Percentiles rank a stretch among this genome's conserved stretches.
These are phyloP conservation scores for Candida loeiensis DNA, from an alignment of 805 yeast genomes.

Conservation along the genomic window DNA sequence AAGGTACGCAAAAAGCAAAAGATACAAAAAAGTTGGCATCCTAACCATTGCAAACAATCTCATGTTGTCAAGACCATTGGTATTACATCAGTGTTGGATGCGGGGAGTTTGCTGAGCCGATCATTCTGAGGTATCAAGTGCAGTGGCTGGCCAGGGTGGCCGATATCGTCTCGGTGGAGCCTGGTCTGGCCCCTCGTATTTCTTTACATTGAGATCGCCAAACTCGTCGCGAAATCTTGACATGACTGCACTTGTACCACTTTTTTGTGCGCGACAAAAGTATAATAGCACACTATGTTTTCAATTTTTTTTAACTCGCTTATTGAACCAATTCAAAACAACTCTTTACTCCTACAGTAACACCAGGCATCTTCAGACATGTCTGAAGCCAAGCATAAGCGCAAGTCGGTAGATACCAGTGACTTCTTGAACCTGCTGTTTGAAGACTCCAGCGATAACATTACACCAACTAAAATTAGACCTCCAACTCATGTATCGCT, in stretches of 20 bases:
- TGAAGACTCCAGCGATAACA: slow-evolving; percentile 2
- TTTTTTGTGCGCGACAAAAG: neutral
- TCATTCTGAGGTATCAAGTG: too few relatives aligned
- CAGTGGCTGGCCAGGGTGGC: too few relatives aligned
- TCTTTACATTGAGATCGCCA: too few relatives aligned
- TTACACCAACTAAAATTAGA: slow-evolving; percentile 8
- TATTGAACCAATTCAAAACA: neutral
- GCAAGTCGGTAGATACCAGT: slow-evolving; percentile 5
- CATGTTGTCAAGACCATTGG: neutral
- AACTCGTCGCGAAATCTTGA: neutral
- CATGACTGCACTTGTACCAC: too few relatives aligned
- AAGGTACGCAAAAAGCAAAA: neutral
- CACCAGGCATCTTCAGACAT: slow-evolving; percentile 3
- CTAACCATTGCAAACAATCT: neutral
- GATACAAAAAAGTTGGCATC: neutral
- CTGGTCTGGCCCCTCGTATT: neutral
- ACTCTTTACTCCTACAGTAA: neutral
- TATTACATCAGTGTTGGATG: neutral
- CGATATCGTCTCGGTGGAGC: too few relatives aligned
- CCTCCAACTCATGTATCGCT: too few relatives aligned
- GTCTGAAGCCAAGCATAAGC: slow-evolving; percentile 8
- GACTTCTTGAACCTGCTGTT: slow-evolving; percentile 9
- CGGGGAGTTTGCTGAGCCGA: too few relatives aligned
- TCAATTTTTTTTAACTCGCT: slow-evolving; percentile 1
- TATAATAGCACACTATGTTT: neutral